Conservation (phyloP, 2,329 filamentous ascomycete species). For the Davidsoniella virescens region DNA sequence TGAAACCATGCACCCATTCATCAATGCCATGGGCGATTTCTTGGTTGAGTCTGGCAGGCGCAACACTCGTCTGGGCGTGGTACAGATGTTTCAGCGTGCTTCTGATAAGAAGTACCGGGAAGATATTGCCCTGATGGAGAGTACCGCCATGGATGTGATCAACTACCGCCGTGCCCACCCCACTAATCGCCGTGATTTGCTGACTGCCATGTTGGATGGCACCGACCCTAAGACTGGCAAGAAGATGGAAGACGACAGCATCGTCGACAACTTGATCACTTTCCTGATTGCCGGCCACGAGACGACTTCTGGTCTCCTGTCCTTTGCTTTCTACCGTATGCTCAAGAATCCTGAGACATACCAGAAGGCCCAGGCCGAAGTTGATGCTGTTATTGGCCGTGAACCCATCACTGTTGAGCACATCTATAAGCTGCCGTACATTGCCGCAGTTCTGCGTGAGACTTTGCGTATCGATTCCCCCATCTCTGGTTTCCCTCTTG, state of each 20-base stretch:
- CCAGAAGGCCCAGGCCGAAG: slow-evolving; percentile 46
- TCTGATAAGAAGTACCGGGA: slow-evolving; percentile 33
- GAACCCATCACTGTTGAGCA: slow-evolving; percentile 43
- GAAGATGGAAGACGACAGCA: slow-evolving; percentile 43
- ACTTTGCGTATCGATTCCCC: slow-evolving; percentile 35
- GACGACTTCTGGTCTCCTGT: slow-evolving; percentile 51
- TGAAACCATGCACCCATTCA: slow-evolving; percentile 52
- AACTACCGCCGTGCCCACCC: slow-evolving; percentile 39
- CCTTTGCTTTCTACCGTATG: slow-evolving; percentile 49
- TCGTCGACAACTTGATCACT: slow-evolving; percentile 56
- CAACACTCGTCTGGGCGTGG: slow-evolving; percentile 25
- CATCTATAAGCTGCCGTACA: slow-evolving; percentile 47
- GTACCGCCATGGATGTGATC: slow-evolving; percentile 43
- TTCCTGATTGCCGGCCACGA: slow-evolving; percentile 58
- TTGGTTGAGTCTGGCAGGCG: slow-evolving; percentile 39
- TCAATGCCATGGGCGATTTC: slow-evolving; percentile 49
- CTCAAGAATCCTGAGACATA: slow-evolving; percentile 45
- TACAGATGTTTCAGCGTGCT: slow-evolving; percentile 33
- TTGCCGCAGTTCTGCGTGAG: slow-evolving; percentile 49
- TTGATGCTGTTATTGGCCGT: slow-evolving; percentile 47
- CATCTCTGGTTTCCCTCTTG: slow-evolving; percentile 34
- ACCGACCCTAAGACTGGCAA: slow-evolving; percentile 51
- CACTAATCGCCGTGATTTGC: slow-evolving; percentile 44
- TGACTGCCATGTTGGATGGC: slow-evolving; percentile 53
- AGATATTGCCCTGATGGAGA: slow-evolving; percentile 39